Base-by-base conservation (phyloP, 2,329 filamentous ascomycete genomes). In the Fusarium sp. region DNA sequence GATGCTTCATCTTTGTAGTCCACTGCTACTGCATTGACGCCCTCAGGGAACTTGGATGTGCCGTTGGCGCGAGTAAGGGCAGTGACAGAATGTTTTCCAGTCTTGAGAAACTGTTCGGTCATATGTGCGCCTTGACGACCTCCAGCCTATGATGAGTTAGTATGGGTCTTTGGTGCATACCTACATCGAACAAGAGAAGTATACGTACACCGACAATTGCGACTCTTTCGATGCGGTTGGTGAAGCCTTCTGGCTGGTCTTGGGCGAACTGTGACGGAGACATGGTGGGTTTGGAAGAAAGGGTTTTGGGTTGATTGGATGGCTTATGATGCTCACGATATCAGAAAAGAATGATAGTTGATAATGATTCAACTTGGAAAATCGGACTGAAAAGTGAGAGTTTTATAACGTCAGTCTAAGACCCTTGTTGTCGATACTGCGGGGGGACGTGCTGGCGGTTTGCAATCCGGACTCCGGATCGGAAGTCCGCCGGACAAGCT, bases 81-180 rank as follows among this genome's bases (percentile, higher is more conserved):
- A 1, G 85, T 87, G n/a, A 87, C 75, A 11, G 75, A 76, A 70
- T 87, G 85, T 65, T 80, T 84, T 49, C 82, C 82, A 2, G 78
- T 80, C 39, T 80, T 72, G 3, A 87, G 75, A 0, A 88, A 80
- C n/a, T 75, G 77, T 9, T 76, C 61, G 0, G 78, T 49, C 34
- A 68, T 71, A 22, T 84, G 78, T 54, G 74, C 66, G 1, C 71
- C 74, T 31, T 82, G 82, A 20, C 83, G 66, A 3, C 71, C 78
- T n/a, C 81, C 81, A 10, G 76, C 77, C 24, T 79, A 78, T 78
- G 45, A 4, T 7, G 20, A 5, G 10, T 55, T 8, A 42, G 26
- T 2, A 5, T 0, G 7, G 28, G 14, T 17, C 26, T 17, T 5
- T 14, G 8, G 13, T 20, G 6, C 0, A 18, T 1, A 0, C 2